Conservation (phyloP, 257 asterid species). For the Solanum bulbocastanum region DNA sequence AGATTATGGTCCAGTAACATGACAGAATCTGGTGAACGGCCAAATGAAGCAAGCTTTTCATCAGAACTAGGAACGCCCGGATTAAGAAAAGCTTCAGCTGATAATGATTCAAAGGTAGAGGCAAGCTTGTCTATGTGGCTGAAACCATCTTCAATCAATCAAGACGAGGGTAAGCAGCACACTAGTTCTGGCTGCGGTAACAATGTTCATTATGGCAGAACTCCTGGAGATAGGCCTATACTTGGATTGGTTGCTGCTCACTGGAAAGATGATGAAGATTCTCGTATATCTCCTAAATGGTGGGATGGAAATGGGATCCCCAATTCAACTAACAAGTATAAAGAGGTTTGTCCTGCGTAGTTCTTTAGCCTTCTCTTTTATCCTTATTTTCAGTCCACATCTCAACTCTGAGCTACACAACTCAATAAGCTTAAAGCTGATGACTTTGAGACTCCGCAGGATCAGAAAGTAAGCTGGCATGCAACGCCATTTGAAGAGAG, state of each 20-base stretch:
- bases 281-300: constrained; percentile 56
- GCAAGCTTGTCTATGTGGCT: constrained; percentile 57
- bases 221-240: constrained; percentile 76
- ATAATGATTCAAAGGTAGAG: constrained; percentile 26
- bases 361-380: not conserved
- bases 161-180: constrained; percentile 15
- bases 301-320: constrained; percentile 98
- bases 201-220: constrained; percentile 15
- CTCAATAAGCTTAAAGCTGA: not conserved
- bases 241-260: constrained; percentile 93
- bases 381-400: not conserved
- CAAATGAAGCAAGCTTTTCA: constrained; percentile 12
- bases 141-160: constrained; percentile 30
- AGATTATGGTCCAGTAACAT: not conserved
- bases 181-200: constrained; percentile 8
- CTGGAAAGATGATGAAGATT: constrained; percentile 57
- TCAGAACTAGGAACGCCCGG: not conserved
- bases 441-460: constrained; percentile 10
- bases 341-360: constrained; percentile 43
- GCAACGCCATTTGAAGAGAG: constrained; percentile 97
- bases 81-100: constrained; percentile 19
- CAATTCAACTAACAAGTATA: constrained; percentile 87
- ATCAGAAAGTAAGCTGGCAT: constrained; percentile 88
- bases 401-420: constrained; percentile 2
- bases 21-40: constrained; percentile 11